Conservation (phyloP, 768 basidiomycete species). For the Macrolepiota dolichaula region DNA sequence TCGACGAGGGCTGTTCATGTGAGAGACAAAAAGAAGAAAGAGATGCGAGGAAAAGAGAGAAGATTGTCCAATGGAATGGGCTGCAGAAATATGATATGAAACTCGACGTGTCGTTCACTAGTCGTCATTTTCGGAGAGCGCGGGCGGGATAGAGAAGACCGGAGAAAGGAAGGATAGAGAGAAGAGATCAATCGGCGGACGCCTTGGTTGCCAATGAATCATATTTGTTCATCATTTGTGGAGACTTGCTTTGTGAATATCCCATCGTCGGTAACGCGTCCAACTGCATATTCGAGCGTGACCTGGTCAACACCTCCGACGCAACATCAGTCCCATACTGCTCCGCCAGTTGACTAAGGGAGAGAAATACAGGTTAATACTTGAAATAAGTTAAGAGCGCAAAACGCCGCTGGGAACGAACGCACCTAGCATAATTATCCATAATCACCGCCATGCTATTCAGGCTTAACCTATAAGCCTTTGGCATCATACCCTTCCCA, state of each 20-base stretch:
- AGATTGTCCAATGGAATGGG: not conserved
- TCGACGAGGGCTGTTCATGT: not conserved
- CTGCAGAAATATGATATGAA: not conserved
- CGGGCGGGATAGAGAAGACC: not conserved
- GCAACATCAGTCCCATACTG: conserved; percentile 15
- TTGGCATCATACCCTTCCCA: conserved; percentile 86
- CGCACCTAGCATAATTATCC: conserved; percentile 79
- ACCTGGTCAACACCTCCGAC: conserved; percentile 9
- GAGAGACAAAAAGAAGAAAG: not conserved
- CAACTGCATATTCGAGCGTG: conserved; percentile 10
- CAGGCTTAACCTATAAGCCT: conserved; percentile 73
- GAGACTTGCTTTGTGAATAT: conserved; percentile 1
- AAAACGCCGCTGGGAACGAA: conserved; percentile 7
- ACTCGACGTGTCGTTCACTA: not conserved
- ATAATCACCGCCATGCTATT: conserved; percentile 78
- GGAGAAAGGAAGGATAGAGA: not conserved
- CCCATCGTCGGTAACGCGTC: conserved; percentile 4
- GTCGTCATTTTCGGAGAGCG: not conserved
- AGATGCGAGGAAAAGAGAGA: not conserved
- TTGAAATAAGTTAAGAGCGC: not conserved
- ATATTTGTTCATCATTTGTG: not conserved
- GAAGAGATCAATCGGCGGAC: not conserved
- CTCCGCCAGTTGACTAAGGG: conserved; percentile 9
- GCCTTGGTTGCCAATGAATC: not conserved
- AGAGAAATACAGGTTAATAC: not conserved